phyloP scores from a whole-genome alignment of 176 grass and related monocot genomes.

The Areca catechu region DNA sequence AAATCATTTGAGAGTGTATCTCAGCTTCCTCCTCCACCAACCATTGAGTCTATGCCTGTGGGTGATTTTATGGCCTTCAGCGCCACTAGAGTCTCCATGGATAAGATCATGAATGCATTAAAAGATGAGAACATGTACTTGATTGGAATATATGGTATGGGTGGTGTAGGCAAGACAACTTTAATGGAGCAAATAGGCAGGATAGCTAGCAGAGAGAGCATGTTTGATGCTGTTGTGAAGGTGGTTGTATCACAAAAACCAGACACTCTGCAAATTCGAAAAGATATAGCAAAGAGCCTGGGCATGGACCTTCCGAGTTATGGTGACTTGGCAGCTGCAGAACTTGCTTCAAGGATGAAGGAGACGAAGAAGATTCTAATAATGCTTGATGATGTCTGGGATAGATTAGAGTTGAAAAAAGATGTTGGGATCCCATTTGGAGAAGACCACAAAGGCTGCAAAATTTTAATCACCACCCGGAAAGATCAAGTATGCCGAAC shows the following conservation, averaged over 20 bases:
- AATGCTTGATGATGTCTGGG: constrained; percentile 28
- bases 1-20: background rate
- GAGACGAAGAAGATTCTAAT: constrained; percentile 9
- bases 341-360: constrained; percentile 7
- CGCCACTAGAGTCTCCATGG: constrained; percentile 2
- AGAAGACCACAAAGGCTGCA: constrained; percentile 5
- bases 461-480: constrained; percentile 21
- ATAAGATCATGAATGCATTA: constrained; percentile 8
- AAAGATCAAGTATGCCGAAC: constrained; percentile 13
- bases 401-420: constrained; percentile 12
- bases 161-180: constrained; percentile 25
- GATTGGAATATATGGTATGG: constrained; percentile 25
- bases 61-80: constrained; percentile 13
- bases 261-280: background rate
- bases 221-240: constrained; percentile 13
- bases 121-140: constrained; percentile 10
- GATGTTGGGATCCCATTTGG: constrained; percentile 17
- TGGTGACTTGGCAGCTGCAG: background rate
- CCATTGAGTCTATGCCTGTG: background rate
- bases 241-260: constrained; percentile 20
- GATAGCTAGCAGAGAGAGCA: no score
- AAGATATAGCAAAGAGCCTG: constrained; percentile 5
- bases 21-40: background rate
- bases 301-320: background rate
- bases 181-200: constrained; percentile 15